phyloP scores from a whole-genome alignment of 179 eudicot species.

The Corrigiola litoralis region DNA sequence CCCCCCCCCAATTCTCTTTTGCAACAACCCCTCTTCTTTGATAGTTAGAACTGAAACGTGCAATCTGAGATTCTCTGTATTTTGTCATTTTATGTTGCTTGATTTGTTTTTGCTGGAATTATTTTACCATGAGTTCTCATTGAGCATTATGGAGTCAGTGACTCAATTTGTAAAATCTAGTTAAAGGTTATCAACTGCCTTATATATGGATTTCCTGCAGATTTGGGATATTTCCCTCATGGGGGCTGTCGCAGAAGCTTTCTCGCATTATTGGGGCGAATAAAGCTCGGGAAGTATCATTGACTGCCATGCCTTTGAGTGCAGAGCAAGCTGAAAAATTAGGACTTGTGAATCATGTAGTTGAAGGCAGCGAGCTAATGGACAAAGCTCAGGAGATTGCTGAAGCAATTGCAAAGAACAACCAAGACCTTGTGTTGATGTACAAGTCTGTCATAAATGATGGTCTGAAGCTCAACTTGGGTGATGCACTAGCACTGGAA shows the following conservation, averaged over 20 bases:
- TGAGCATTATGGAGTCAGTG: neutral
- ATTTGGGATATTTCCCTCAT: conserved; percentile 97
- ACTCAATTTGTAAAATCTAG: neutral
- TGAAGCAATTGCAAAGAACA: conserved; percentile 68
- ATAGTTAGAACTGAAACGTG: no score
- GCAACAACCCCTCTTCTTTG: no score
- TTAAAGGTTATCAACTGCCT: neutral
- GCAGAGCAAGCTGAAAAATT: conserved; percentile 80
- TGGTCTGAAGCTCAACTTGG: conserved; percentile 74
- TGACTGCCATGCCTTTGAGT: conserved; percentile 64
- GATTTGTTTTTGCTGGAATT: no score
- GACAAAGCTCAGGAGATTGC: conserved; percentile 78
- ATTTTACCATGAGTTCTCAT: neutral
- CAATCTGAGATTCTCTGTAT: no score
- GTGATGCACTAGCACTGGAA: conserved; percentile 74
- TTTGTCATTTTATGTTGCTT: no score
- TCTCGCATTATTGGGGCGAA: conserved; percentile 83
- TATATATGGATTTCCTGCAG: conserved; percentile 31
- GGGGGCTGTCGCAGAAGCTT: conserved; percentile 99
- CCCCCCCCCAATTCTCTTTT: no score
- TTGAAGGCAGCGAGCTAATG: conserved; percentile 65
- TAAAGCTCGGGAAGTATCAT: conserved; percentile 86
- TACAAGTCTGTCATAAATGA: conserved; percentile 95
- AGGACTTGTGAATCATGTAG: conserved; percentile 91
- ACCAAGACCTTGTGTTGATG: conserved; percentile 71